Evolutionary conservation across 1,284 basidiomycete species (phyloP), one percentile per base, ranked within the genome.

Genomic region (Puccinia hordei): DNA sequence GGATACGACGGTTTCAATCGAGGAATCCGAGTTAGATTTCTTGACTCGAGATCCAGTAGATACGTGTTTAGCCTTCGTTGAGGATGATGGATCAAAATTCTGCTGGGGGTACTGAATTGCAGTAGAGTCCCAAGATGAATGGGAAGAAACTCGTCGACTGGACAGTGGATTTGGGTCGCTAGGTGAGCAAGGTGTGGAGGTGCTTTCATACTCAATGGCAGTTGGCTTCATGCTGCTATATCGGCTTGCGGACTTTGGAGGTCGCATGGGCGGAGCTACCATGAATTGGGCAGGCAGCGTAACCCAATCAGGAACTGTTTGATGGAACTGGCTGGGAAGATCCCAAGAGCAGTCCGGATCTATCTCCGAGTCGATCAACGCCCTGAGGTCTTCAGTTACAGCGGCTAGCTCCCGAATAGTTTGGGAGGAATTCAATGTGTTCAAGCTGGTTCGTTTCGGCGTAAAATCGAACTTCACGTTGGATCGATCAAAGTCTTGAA

Each of bases 301-400:
- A 5, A 71, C 76, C 38, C 65, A 57, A 59, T 79, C 76, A 51
- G 76, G 76, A 51, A 79, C 57, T 10, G 76, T 71, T 63, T 63
- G 51, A 61, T 79, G 68, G 57, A 79, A 79, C 35, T 79, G 76
- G 24, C 63, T 71, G 19, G 65, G 65, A 24, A 68, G 41, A 61
- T 79, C 63, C 76, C 76, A 79, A 3, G 76, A 79, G 41, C 24
- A 53, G 57, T 71, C 68, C 24, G 66, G 33, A 61, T 73, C 71
- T n/a, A 49, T 38, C 27, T 80, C 78, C 35, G 68, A 73, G 46
- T 80, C 71, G 41, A 80, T 80, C 33, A 80, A 46, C 5, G 69
- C 69, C 27, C 78, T 63, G 35, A 80, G 61, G 33, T 80, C 78
- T 66, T 73, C 78, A 63, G 78, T 80, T 24, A 80, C 78, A 27